Evolutionary conservation across 2,329 filamentous ascomycete species (phyloP), one percentile per base, ranked within the genome.

Genomic region (Calonectria leucothoes): DNA sequence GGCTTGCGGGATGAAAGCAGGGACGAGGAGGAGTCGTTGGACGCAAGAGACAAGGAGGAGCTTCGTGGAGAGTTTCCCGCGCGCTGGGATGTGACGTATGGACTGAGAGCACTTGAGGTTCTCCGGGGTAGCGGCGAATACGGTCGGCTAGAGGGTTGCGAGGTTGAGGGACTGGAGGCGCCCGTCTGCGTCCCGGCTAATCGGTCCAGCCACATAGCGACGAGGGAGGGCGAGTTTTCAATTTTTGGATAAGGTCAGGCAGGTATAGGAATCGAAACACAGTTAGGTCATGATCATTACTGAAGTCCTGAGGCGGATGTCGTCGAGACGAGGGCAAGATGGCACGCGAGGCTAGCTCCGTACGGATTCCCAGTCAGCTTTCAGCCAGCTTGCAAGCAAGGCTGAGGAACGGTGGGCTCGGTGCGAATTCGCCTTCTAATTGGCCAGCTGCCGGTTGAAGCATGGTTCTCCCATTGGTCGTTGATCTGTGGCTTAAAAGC

Each of bases 201-300:
- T 83, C 95, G 93, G 87, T 98, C 95, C 82, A 97, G 92, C 95
- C 95, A 98, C 95, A 98, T 98, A 80, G 80, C 85, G 80, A 74
- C 71, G 70, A 74, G 74, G 52, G 74, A 63, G 69, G 70, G 67
- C 45, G 51, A 73, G 63, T 37, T 45, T 51, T 31, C 23, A 48
- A 52, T 78, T 71, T n/a, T n/a, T n/a, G n/a, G n/a, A 72, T 63
- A 33, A 48, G 42, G 70, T 14, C 23, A 29, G 61, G n/a, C 42
- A 45, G 48, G 51, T n/a, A 23, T 51, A 15, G 15, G 45, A 37
- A 11, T 63, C 37, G 42, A 37, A 25, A 31, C 31, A 59, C n/a
- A 59, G 67, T 66, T 71, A 79, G 73, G 70, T 57, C 77, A 75
- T 73, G 57, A 37, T 75, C 61, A 57, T 48, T 20, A 29, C 29